Percentiles rank a stretch among this genome's conserved stretches.
Evolutionary conservation across 805 yeast genomes (phyloP).

Genomic region (Saccharomycopsis babjevae): DNA sequence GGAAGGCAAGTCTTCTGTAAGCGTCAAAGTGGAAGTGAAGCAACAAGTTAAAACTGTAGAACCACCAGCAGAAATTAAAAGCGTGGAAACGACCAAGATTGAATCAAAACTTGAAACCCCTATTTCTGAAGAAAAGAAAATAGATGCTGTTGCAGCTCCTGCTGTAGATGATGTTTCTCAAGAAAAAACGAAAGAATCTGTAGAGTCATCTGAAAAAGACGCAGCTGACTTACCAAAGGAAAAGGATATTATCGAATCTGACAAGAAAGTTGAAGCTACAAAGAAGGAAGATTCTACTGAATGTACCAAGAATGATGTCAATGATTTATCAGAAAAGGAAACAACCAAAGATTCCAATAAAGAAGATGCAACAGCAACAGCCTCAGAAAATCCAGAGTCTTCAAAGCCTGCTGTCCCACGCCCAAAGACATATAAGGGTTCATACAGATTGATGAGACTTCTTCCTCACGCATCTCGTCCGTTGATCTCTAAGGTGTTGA

Average conservation of each 20-base stretch:
- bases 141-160: too few relatives aligned
- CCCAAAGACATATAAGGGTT: slow-evolving; percentile 38
- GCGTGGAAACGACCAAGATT: too few relatives aligned
- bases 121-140: too few relatives aligned
- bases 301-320: neutral
- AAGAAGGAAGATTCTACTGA: neutral
- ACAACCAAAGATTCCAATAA: neutral
- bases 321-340: neutral
- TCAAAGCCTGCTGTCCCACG: neutral
- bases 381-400: neutral
- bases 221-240: neutral
- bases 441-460: slow-evolving; percentile 69
- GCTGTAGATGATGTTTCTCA: too few relatives aligned
- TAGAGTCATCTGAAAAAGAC: neutral
- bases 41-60: too few relatives aligned
- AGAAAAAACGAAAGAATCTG: too few relatives aligned
- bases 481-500: slow-evolving; percentile 53
- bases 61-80: too few relatives aligned
- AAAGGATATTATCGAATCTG: too few relatives aligned
- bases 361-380: neutral
- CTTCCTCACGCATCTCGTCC: slow-evolving; percentile 81
- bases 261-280: neutral
- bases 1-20: neutral
- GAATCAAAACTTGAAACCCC: too few relatives aligned
- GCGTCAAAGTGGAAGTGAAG: too few relatives aligned